phyloP scores from a whole-genome alignment of 805 yeast species.

The Wickerhamiella kazuoi region DNA sequence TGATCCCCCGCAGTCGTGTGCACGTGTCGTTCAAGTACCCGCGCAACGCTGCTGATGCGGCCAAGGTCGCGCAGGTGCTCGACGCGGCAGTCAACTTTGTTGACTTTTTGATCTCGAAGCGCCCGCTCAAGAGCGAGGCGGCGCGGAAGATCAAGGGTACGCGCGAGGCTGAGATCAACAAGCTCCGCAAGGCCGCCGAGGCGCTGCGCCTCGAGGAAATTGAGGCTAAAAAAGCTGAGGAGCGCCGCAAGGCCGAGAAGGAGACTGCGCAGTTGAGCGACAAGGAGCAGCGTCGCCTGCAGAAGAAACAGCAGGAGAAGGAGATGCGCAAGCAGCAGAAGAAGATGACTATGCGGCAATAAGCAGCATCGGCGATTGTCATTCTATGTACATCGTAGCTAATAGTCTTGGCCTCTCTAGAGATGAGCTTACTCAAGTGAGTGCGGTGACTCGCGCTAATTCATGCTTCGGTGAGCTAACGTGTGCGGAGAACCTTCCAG shows the following conservation, averaged over 20 bases:
- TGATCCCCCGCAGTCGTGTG: constrained; percentile 23
- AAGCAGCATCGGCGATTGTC: no score
- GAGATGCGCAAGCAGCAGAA: constrained; percentile 47
- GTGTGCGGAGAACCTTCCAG: constrained; percentile 37
- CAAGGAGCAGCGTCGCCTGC: constrained; percentile 63
- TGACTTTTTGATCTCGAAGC: constrained; percentile 36
- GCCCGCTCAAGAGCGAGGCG: constrained; percentile 51
- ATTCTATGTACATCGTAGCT: no score
- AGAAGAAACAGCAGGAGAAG: constrained; percentile 63
- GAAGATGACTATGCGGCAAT: no score
- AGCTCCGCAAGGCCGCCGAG: constrained; percentile 53
- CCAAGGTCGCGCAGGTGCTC: constrained; percentile 32
- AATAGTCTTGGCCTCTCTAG: no score
- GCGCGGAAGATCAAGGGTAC: constrained; percentile 57
- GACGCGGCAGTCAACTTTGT: constrained; percentile 40
- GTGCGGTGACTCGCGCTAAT: not conserved
- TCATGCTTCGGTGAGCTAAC: no score
- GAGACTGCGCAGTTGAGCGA: constrained; percentile 50
- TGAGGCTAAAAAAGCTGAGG: constrained; percentile 44
- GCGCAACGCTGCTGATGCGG: constrained; percentile 31
- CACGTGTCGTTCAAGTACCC: constrained; percentile 39
- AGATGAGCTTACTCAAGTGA: no score
- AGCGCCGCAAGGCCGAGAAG: constrained; percentile 37
- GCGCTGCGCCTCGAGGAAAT: constrained; percentile 47
- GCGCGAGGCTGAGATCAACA: constrained; percentile 56